A percentile compares a stretch with the other conserved stretches of the same genome.
Evolutionary conservation across 805 yeast species (phyloP).

Genomic region (Blastobotrys americana): DNA sequence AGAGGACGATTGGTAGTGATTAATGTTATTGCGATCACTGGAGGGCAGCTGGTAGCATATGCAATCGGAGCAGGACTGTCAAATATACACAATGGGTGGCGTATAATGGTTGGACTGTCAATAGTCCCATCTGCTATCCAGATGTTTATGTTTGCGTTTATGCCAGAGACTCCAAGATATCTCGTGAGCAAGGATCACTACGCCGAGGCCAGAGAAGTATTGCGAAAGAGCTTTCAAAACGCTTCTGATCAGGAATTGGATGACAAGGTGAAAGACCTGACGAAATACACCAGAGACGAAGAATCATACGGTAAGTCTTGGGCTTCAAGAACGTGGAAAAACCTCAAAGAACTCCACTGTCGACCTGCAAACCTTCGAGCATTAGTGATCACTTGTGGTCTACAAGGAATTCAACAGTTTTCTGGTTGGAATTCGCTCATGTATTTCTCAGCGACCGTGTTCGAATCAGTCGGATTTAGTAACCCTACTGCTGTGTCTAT

Average conservation of each 20-base stretch:
- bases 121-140: conserved; percentile 81
- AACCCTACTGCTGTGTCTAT: conserved; percentile 93
- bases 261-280: conserved; percentile 61
- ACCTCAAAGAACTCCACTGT: conserved; percentile 29
- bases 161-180: conserved; percentile 94
- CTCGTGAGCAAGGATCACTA: conserved; percentile 63
- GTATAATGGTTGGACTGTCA: conserved; percentile 83
- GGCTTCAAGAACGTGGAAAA: conserved; percentile 17
- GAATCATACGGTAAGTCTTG: conserved; percentile 16
- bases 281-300: conserved; percentile 24
- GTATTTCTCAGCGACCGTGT: conserved; percentile 92
- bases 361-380: conserved; percentile 71
- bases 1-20: conserved; percentile 87
- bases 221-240: conserved; percentile 53
- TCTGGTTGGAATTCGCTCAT: conserved; percentile 94
- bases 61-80: conserved; percentile 76
- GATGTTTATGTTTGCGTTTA: conserved; percentile 65
- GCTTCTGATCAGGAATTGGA: conserved; percentile 60
- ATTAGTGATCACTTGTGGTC: conserved; percentile 79
- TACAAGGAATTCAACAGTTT: conserved; percentile 95
- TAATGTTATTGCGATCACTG: conserved; percentile 84
- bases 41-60: conserved; percentile 92
- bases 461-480: conserved; percentile 80
- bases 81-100: conserved; percentile 78
- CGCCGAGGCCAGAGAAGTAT: conserved; percentile 60